phyloP scores from a whole-genome alignment of 2,329 filamentous ascomycete species.

The Aspergillus brasiliensis region DNA sequence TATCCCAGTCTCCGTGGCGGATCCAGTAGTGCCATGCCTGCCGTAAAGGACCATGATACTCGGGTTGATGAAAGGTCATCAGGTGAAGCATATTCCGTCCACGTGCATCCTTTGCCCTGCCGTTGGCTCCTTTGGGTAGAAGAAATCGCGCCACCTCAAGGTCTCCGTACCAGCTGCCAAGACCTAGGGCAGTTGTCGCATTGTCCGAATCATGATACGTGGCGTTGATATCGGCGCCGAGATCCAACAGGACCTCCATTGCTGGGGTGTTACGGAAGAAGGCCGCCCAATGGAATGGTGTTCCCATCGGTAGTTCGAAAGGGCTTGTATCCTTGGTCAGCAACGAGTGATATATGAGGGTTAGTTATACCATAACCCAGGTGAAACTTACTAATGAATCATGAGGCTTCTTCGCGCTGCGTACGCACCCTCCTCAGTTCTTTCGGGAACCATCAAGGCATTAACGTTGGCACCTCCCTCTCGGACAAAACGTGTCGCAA shows the following conservation, averaged over 20 bases:
- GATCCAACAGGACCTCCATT: conserved; percentile 24
- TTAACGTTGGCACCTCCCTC: conserved; percentile 25
- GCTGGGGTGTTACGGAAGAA: conserved; percentile 23
- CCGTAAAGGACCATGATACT: conserved; percentile 27
- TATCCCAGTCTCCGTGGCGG: conserved; percentile 29
- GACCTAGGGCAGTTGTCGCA: conserved; percentile 26
- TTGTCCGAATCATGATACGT: conserved; percentile 21
- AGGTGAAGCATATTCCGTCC: conserved; percentile 28
- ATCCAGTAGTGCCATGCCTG: conserved; percentile 35
- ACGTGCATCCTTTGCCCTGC: conserved; percentile 18
- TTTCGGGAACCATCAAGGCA: conserved; percentile 21
- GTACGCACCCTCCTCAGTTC: conserved; percentile 21
- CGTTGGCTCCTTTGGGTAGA: conserved; percentile 26
- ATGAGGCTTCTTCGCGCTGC: conserved; percentile 26
- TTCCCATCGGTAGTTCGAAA: conserved; percentile 30
- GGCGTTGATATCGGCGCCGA: conserved; percentile 28
- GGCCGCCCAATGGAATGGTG: conserved; percentile 32
- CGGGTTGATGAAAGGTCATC: conserved; percentile 25
- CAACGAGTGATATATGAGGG: neutral
- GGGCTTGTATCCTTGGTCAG: conserved; percentile 21
- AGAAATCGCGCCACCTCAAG: conserved; percentile 19
- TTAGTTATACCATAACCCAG: too few relatives aligned
- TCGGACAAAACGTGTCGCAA: conserved; percentile 21
- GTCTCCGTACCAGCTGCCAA: conserved; percentile 28
- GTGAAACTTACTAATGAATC: conserved; percentile 27